These are phyloP conservation scores for Noccaea caerulescens DNA, from an alignment of 345 rosid genomes.

Conservation along the genomic window DNA sequence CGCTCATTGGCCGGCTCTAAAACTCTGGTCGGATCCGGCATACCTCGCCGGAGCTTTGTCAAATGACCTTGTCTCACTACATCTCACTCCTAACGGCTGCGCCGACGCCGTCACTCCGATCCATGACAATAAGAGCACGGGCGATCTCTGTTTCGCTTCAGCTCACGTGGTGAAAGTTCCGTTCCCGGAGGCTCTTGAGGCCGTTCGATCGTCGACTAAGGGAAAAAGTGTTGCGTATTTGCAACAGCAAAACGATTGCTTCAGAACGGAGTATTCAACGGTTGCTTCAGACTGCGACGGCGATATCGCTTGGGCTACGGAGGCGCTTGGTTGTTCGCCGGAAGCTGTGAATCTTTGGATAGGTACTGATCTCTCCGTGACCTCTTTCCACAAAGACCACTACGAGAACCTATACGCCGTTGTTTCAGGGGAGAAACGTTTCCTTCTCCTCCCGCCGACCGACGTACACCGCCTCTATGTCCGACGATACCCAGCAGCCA, in stretches of 20 bases:
- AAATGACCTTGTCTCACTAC: slow-evolving; percentile 69
- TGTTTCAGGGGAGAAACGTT: slow-evolving; percentile 81
- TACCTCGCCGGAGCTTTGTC: slow-evolving; percentile 63
- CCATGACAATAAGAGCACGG: background rate
- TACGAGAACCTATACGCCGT: slow-evolving; percentile 91
- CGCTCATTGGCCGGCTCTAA: slow-evolving; percentile 73
- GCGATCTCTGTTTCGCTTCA: slow-evolving; percentile 69
- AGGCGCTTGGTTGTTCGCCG: slow-evolving; percentile 73
- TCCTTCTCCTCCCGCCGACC: slow-evolving; percentile 79
- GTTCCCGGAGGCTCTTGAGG: slow-evolving; percentile 61
- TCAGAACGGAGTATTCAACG: slow-evolving; percentile 63
- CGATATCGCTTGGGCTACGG: slow-evolving; percentile 74
- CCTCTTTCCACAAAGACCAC: slow-evolving; percentile 89
- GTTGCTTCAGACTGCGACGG: slow-evolving; percentile 66
- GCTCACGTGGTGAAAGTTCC: slow-evolving; percentile 63
- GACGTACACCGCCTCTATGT: slow-evolving; percentile 85
- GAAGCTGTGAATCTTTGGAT: slow-evolving; percentile 98
- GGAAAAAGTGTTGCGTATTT: slow-evolving; percentile 56
- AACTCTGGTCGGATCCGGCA: slow-evolving; percentile 59
- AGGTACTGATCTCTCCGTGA: slow-evolving; percentile 70
- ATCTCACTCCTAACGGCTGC: slow-evolving; percentile 78
- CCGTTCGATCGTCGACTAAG: slow-evolving; percentile 44
- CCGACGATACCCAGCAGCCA: slow-evolving; percentile 68
- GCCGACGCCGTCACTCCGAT: slow-evolving; percentile 67
- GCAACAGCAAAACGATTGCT: slow-evolving; percentile 89